Base-by-base conservation (phyloP, 208 protist species). In the Blechomonas ayalai region DNA sequence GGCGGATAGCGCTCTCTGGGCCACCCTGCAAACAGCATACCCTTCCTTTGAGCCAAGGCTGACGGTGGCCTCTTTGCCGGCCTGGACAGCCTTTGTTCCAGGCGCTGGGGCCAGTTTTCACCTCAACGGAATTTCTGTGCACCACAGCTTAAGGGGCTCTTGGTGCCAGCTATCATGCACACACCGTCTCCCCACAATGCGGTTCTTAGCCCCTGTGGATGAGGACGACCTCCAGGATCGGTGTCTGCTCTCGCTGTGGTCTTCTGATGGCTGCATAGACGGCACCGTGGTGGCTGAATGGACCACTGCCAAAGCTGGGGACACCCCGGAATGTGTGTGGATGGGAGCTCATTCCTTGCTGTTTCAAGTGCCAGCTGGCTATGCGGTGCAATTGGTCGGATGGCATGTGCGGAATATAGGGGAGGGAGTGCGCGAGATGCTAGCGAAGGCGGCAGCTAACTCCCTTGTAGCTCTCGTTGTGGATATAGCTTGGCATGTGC, bases 1-100 rank as follows among this genome's bases (percentile, higher is more conserved):
- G 19, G 59, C 73, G 10, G 68, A 89, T 25, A 53, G 61, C 43
- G 41, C 46, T 4, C 38, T 89, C 62, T 87, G 79, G 79, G 52
- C 47, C 16, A 57, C 42, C 12, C 19, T 87, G 48, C 73, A 82
- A 46, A n/a, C 48, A n/a, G 10, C 56, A 44, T 41, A 24, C 31
- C 3, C n/a, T 56, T 18, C 26, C 16, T 19, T n/a, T n/a, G n/a
- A n/a, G n/a, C n/a, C n/a, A n/a, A n/a, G n/a, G n/a, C n/a, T n/a
- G n/a, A n/a, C n/a, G n/a, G n/a, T n/a, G n/a, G 19, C 6, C 8
- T 19, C 7, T 12, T 15, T 64, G 19, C 55, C 55, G 12, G 38
- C 61, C 23, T 87, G 69, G 69, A 87, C 69, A 5, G 59, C 59
- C 15, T 87, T 81, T 34, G 34, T 38, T 8, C 71, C 65, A 2